These are phyloP conservation scores for Ceratobasidium sp. DNA, from an alignment of 1,284 basidiomycete species.

Conservation along the genomic window DNA sequence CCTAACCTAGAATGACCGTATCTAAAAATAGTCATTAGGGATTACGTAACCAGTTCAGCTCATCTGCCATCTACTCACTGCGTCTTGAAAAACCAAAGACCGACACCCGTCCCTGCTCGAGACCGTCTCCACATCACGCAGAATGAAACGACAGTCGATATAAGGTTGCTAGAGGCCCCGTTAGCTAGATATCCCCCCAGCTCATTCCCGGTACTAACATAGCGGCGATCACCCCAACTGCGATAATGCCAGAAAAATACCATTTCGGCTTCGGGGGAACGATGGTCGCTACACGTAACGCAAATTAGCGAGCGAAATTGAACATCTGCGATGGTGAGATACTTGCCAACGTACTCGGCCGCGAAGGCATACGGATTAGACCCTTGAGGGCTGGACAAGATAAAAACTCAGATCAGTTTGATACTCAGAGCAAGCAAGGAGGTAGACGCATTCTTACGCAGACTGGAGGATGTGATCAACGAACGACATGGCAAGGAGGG, in stretches of 20 bases:
- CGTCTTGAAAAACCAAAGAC: constrained; percentile 35
- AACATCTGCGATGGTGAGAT: too few species aligned
- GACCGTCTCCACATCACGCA: constrained; percentile 27
- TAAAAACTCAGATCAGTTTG: not conserved
- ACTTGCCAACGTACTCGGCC: constrained; percentile 25
- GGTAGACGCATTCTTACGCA: constrained; percentile 8
- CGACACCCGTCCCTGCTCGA: not conserved
- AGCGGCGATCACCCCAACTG: constrained; percentile 20
- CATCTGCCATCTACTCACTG: not conserved
- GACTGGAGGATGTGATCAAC: constrained; percentile 25
- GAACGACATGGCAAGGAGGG: constrained; percentile 20
- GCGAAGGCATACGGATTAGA: constrained; percentile 34
- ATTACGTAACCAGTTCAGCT: not conserved
- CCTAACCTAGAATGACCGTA: constrained; percentile 31
- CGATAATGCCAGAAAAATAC: constrained; percentile 30
- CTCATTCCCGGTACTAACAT: constrained; percentile 4
- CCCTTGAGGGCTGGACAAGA: not conserved
- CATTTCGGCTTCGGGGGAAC: constrained; percentile 32
- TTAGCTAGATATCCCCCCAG: not conserved
- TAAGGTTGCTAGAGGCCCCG: not conserved
- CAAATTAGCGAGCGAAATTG: not conserved
- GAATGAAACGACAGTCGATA: constrained; percentile 21
- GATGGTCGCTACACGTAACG: not conserved
- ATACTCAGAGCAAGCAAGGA: not conserved
- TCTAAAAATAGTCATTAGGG: not conserved